phyloP scores from a whole-genome alignment of 2,329 filamentous ascomycete species.

The Alternaria infectoria region DNA sequence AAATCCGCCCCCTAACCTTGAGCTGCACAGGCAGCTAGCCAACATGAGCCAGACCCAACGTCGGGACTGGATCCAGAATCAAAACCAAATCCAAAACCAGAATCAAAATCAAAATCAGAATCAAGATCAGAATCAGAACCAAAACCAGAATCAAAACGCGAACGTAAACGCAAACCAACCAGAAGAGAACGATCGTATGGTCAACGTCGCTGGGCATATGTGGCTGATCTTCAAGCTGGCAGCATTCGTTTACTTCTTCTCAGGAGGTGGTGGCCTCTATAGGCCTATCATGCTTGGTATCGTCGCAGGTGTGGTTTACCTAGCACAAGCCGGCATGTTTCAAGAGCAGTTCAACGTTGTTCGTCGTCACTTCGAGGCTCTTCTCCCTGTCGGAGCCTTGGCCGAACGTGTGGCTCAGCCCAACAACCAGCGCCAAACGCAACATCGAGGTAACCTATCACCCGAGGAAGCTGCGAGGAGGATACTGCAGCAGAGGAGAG shows the following conservation, averaged over 20 bases:
- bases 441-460: constrained; percentile 31
- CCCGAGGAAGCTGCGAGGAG: constrained; percentile 53
- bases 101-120: constrained; percentile 19
- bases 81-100: constrained; percentile 18
- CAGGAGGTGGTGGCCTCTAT: constrained; percentile 52
- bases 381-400: constrained; percentile 40
- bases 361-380: constrained; percentile 53
- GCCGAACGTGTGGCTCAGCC: constrained; percentile 25
- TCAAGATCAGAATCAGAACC: constrained; percentile 17
- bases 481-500: constrained; percentile 46
- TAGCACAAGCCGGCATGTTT: constrained; percentile 51
- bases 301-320: constrained; percentile 50
- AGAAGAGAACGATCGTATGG: constrained; percentile 33
- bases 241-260: constrained; percentile 65
- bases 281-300: constrained; percentile 49
- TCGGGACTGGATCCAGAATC: constrained; percentile 22
- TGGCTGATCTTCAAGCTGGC: constrained; percentile 67
- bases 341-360: constrained; percentile 48
- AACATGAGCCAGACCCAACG: constrained; percentile 19
- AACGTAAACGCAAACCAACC: constrained; percentile 17
- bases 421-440: constrained; percentile 1
- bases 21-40: constrained; percentile 26
- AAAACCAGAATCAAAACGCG: constrained; percentile 10
- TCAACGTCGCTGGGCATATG: constrained; percentile 47
- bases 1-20: background rate